Evolutionary conservation across 345 rosid genomes (phyloP).

Genomic region (Euphorbia pulcherrima): DNA sequence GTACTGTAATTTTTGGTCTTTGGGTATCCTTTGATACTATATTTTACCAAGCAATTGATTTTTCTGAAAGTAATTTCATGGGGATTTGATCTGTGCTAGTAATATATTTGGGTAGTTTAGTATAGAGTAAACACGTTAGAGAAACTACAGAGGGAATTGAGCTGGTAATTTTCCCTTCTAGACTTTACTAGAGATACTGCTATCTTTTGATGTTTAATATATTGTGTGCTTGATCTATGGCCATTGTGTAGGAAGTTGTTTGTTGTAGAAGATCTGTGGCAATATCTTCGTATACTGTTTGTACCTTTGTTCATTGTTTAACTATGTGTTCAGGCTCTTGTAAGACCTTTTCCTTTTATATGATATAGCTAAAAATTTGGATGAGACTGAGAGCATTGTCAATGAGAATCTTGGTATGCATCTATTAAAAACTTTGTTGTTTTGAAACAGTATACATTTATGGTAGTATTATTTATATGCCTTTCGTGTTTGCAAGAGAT

Average conservation of each 20-base stretch:
- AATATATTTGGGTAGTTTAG: background rate
- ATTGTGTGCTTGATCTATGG: background rate
- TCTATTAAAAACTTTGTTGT: background rate
- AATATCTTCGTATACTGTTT: background rate
- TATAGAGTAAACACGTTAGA: background rate
- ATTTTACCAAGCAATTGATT: background rate
- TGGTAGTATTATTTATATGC: background rate
- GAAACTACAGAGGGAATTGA: background rate
- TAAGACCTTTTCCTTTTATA: conserved; percentile 77
- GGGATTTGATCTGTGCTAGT: conserved; percentile 10
- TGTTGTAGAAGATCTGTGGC: background rate
- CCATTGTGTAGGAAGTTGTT: background rate
- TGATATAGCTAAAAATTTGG: conserved; percentile 43
- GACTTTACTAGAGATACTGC: background rate
- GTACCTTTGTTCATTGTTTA: conserved; percentile 8
- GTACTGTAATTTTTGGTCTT: background rate
- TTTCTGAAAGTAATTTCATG: too few relatives aligned
- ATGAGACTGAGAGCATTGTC: conserved; percentile 27
- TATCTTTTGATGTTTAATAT: background rate
- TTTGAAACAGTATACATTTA: conserved; percentile 3
- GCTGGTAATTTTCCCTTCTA: background rate
- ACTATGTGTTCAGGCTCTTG: conserved; percentile 57
- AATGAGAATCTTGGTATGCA: conserved; percentile 44
- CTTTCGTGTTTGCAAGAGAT: conserved; percentile 30
- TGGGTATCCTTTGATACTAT: background rate